These are phyloP conservation scores for Chrysanthemum seticuspe DNA, from an alignment of 129 eudicot species.

Conservation along the genomic window DNA sequence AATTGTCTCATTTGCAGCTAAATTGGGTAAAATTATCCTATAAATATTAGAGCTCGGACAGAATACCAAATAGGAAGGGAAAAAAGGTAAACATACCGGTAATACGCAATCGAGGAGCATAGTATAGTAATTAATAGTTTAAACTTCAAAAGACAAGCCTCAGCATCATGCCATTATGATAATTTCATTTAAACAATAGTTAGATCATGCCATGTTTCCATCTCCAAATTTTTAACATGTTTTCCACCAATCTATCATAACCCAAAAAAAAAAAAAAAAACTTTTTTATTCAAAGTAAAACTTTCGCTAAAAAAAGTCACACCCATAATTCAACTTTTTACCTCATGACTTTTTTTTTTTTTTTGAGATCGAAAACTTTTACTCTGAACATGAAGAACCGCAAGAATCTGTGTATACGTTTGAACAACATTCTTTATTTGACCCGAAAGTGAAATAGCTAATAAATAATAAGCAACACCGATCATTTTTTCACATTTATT, in stretches of 20 bases:
- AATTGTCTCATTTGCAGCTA: neutral
- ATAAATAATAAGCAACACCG: constrained; percentile 56
- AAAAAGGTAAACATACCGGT: constrained; percentile 46
- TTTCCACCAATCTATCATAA: constrained; percentile 39
- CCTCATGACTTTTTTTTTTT: constrained; percentile 37
- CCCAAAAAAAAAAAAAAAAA: neutral
- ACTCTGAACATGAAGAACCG: constrained; percentile 67
- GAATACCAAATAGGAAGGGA: neutral
- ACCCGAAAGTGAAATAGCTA: constrained; percentile 64
- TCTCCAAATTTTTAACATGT: constrained; percentile 46
- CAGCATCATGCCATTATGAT: constrained; percentile 77
- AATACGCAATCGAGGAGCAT: constrained; percentile 73
- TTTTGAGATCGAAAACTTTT: constrained; percentile 68
- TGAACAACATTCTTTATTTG: constrained; percentile 64
- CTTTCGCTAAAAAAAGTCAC: neutral
- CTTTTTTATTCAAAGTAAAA: too few species aligned
- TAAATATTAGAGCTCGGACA: too few species aligned
- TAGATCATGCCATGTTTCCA: constrained; percentile 86
- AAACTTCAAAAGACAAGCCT: constrained; percentile 74
- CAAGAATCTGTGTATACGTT: constrained; percentile 81
- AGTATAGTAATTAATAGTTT: constrained; percentile 46
- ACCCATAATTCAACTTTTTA: constrained; percentile 14
- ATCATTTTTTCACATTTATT: constrained; percentile 48
- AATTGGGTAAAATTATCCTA: neutral
- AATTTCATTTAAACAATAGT: constrained; percentile 64